These are phyloP conservation scores for Erigeron philadelphicus DNA, from an alignment of 140 eudicot species.

Conservation along the genomic window DNA sequence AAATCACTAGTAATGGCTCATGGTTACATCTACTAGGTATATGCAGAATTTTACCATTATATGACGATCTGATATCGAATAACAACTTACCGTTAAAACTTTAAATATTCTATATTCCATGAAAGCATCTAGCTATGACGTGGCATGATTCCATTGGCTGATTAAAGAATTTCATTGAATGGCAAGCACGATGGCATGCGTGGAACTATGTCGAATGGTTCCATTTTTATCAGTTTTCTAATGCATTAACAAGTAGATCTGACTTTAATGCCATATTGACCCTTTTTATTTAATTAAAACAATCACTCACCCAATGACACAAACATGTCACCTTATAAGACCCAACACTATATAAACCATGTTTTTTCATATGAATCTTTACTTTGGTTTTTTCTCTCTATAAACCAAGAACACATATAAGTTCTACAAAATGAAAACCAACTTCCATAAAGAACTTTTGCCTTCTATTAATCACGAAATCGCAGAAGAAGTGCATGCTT, in stretches of 20 bases:
- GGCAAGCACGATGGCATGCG: conserved; percentile 48
- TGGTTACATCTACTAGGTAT: too few species aligned
- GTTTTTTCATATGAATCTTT: conserved; percentile 10
- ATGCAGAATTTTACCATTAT: too few species aligned
- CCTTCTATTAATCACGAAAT: conserved; percentile 29
- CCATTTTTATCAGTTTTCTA: conserved; percentile 13
- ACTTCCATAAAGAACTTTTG: conserved; percentile 26
- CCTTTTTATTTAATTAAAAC: background rate
- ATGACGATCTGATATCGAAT: too few species aligned
- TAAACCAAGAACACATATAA: background rate
- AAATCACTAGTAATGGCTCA: too few species aligned
- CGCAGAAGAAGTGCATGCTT: conserved; percentile 16
- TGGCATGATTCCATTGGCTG: conserved; percentile 36
- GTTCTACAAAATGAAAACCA: conserved; percentile 36
- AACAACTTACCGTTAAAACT: too few species aligned
- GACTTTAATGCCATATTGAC: conserved; percentile 18
- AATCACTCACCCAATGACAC: background rate
- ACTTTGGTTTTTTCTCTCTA: conserved; percentile 5
- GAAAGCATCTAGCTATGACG: conserved; percentile 18
- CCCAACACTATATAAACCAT: conserved; percentile 20
- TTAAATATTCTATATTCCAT: too few species aligned
- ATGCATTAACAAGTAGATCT: conserved; percentile 24
- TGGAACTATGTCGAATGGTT: conserved; percentile 31
- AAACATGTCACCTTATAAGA: background rate
- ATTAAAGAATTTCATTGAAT: conserved; percentile 27